phyloP scores from a whole-genome alignment of 2,329 filamentous ascomycete species.

The Arthrocladium fulminans region DNA sequence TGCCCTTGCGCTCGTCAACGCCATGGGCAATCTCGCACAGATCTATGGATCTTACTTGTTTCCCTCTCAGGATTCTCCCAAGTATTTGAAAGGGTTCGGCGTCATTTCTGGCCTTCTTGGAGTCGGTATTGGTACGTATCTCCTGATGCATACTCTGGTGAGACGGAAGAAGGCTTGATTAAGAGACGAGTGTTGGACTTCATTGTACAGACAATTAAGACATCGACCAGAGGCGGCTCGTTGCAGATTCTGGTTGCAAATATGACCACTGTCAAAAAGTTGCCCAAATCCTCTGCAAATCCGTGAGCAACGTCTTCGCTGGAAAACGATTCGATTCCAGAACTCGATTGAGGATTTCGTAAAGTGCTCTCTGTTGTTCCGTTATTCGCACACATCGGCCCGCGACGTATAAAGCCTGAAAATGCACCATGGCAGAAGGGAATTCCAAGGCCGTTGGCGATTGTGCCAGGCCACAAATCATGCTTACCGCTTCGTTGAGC shows the following conservation, averaged over 20 bases:
- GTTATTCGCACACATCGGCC: constrained; percentile 7
- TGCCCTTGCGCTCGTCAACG: constrained; percentile 46
- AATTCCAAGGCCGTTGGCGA: constrained; percentile 19
- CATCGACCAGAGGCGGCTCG: too few relatives aligned
- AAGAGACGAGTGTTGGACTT: too few relatives aligned
- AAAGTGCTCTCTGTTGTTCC: constrained; percentile 6
- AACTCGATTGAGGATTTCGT: constrained; percentile 4
- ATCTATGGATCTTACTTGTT: constrained; percentile 50
- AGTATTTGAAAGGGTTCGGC: constrained; percentile 40
- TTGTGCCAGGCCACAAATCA: constrained; percentile 25
- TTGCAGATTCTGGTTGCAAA: too few relatives aligned
- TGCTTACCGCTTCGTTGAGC: constrained; percentile 17
- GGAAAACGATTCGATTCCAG: constrained; percentile 4
- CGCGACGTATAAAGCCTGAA: constrained; percentile 23
- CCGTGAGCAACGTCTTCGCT: not conserved
- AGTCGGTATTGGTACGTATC: constrained; percentile 26
- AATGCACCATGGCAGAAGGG: constrained; percentile 20
- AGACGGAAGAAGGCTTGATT: constrained; percentile 9
- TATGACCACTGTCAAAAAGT: not conserved
- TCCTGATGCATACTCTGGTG: constrained; percentile 24
- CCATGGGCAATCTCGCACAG: constrained; percentile 46
- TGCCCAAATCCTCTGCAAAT: constrained; percentile 7
- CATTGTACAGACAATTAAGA: too few relatives aligned
- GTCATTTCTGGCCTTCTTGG: constrained; percentile 30
- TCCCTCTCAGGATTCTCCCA: constrained; percentile 40